Evolutionary conservation across 2,329 filamentous ascomycete species (phyloP), one percentile per base, ranked within the genome.

Genomic region (Rhexocercosporidium sp.): DNA sequence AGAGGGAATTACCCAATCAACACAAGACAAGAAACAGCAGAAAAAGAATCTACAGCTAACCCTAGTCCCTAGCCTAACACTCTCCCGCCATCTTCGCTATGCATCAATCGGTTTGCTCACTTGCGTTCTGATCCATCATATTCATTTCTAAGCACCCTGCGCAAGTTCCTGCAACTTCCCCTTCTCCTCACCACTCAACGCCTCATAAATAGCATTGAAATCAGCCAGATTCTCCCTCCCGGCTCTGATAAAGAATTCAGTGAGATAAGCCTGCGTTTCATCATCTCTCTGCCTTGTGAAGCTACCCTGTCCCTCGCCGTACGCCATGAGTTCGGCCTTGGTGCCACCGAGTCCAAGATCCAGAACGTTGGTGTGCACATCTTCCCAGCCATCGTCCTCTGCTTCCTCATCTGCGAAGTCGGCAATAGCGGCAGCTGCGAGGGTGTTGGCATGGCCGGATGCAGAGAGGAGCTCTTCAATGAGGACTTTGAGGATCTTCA

Each of bases 401-500:
- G 90, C 89, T 27, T 90, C 89, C 63, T 89, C 91, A 34, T 88
- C 84, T 12, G 83, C 84, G 63, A 80, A 71, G 75, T 82, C 85
- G 6, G 86, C 84, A 0, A 88, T 88, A 0, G 87, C 90, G 0
- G 88, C 87, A 1, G 82, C 82, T 3, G 84, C 81, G 0, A 89
- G 83, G 60, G 88, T 85, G 59, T 82, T 82, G 67, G 83, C 81
- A n/a, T 81, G 80, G 27, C 92, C 93, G 4, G 92, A 90, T 1
- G 94, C 93, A 0, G 92, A 93, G 6, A 92, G 84, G 3, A 99
- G 87, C 81, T 99, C 96, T 76, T 97, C 93, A 56, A 98, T 91
- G 9, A 99, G 87, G 3, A 98, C 91, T 83, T 99, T 99, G 80
- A 98, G 82, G 68, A 99, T 97, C 82, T 99, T 99, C 76, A 99